Percentiles rank a stretch among this genome's conserved stretches.
phyloP scores from a whole-genome alignment of 1,284 basidiomycete species.

The Cryptococcus wingfieldii region DNA sequence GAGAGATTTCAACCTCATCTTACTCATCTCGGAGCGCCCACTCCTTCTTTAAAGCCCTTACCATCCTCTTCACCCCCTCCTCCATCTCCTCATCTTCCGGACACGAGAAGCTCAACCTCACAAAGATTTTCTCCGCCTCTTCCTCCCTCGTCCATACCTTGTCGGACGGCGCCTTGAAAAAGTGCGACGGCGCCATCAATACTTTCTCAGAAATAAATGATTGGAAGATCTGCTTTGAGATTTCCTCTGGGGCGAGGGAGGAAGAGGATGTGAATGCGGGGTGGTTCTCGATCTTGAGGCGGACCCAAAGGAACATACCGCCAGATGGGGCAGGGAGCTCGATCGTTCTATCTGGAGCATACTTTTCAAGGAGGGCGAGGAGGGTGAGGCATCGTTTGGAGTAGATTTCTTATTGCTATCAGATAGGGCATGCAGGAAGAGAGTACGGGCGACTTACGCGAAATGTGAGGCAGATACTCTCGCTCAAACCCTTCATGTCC shows the following conservation, averaged over 20 bases:
- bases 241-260: constrained; percentile 18
- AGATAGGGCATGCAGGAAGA: neutral
- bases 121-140: constrained; percentile 28
- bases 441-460: constrained; percentile 8
- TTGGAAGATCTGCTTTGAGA: constrained; percentile 30
- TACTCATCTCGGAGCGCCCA: constrained; percentile 12
- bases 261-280: constrained; percentile 18
- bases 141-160: constrained; percentile 23
- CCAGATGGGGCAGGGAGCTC: constrained; percentile 26
- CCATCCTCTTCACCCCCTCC: constrained; percentile 35
- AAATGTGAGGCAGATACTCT: constrained; percentile 37
- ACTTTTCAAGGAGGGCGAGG: constrained; percentile 26
- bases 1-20: no score
- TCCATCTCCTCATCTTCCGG: constrained; percentile 32
- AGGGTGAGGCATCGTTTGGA: constrained; percentile 28
- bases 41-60: constrained; percentile 22
- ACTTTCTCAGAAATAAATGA: constrained; percentile 25
- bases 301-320: constrained; percentile 44
- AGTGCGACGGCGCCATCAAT: constrained; percentile 25
- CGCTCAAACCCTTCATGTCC: constrained; percentile 40
- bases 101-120: constrained; percentile 32
- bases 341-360: constrained; percentile 21
- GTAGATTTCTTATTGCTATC: constrained; percentile 20
- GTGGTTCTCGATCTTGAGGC: constrained; percentile 34
- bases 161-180: constrained; percentile 32